These are phyloP conservation scores for Scortechinia acanthostroma DNA, from an alignment of 2,329 filamentous ascomycete genomes.

Conservation along the genomic window DNA sequence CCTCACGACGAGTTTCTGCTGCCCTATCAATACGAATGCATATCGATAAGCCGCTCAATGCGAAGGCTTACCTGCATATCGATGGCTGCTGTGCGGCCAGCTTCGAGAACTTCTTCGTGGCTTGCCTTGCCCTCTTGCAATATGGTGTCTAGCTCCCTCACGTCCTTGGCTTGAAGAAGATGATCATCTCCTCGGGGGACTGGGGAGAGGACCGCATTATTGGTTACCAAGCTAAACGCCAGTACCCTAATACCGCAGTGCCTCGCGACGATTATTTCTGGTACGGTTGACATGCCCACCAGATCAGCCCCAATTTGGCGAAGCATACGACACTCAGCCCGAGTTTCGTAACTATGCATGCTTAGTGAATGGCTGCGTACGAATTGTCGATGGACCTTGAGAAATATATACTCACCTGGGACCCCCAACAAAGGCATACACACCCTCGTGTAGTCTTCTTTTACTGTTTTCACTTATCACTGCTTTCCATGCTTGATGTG, in stretches of 20 bases:
- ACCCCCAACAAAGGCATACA: slow-evolving; percentile 59
- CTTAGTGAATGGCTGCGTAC: slow-evolving; percentile 5
- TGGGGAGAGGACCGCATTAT: slow-evolving; percentile 51
- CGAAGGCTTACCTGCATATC: slow-evolving; percentile 48
- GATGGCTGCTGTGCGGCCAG: slow-evolving; percentile 46
- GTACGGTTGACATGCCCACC: slow-evolving; percentile 67
- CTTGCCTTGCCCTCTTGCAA: slow-evolving; percentile 52
- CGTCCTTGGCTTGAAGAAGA: slow-evolving; percentile 37
- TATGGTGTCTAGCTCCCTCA: slow-evolving; percentile 40
- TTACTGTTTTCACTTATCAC: slow-evolving; percentile 30
- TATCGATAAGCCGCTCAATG: no score
- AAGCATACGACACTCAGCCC: slow-evolving; percentile 58
- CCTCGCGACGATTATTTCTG: slow-evolving; percentile 59
- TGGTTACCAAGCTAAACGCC: slow-evolving; percentile 61
- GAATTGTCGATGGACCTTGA: not conserved
- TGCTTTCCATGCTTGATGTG: slow-evolving; percentile 47
- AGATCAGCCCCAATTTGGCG: slow-evolving; percentile 54
- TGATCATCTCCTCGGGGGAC: slow-evolving; percentile 49
- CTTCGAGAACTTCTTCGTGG: slow-evolving; percentile 59
- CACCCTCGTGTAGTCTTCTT: slow-evolving; percentile 51
- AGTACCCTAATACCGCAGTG: slow-evolving; percentile 57
- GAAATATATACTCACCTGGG: slow-evolving; percentile 38
- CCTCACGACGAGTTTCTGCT: slow-evolving; percentile 3
- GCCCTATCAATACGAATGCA: no score
- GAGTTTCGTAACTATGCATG: slow-evolving; percentile 46